phyloP scores from a whole-genome alignment of 129 eudicot genomes.

The Silybum marianum region DNA sequence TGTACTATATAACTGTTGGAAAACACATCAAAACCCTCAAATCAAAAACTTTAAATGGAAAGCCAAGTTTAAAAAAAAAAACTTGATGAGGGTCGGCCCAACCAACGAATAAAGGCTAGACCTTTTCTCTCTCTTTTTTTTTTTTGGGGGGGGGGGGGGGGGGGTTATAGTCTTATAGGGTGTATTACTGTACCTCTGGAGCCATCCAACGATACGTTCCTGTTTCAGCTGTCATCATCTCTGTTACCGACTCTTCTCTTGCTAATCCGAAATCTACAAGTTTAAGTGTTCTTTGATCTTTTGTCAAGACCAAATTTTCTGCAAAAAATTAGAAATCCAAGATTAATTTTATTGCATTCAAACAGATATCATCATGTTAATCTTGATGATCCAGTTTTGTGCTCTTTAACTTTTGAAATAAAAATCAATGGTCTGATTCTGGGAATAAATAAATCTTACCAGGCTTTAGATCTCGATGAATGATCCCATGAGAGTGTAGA shows the following conservation, averaged over 20 bases:
- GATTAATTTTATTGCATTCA: neutral
- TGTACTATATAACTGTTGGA: slow-evolving; percentile 61
- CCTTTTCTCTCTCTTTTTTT: neutral
- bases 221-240: slow-evolving; percentile 83
- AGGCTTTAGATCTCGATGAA: slow-evolving; percentile 65
- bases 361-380: neutral
- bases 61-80: neutral
- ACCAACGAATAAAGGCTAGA: neutral
- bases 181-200: slow-evolving; percentile 51
- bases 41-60: neutral
- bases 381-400: neutral
- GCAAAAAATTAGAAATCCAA: neutral
- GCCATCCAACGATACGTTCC: slow-evolving; percentile 85
- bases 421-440: neutral
- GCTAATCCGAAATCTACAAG: slow-evolving; percentile 78
- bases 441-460: slow-evolving; percentile 24
- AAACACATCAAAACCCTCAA: slow-evolving; percentile 4
- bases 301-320: slow-evolving; percentile 72
- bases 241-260: slow-evolving; percentile 75
- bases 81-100: neutral
- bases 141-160: neutral
- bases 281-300: slow-evolving; percentile 65
- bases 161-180: neutral
- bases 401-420: neutral
- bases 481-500: slow-evolving; percentile 63